phyloP scores from a whole-genome alignment of 805 yeast species.

The Yarrowia keelungensis region DNA sequence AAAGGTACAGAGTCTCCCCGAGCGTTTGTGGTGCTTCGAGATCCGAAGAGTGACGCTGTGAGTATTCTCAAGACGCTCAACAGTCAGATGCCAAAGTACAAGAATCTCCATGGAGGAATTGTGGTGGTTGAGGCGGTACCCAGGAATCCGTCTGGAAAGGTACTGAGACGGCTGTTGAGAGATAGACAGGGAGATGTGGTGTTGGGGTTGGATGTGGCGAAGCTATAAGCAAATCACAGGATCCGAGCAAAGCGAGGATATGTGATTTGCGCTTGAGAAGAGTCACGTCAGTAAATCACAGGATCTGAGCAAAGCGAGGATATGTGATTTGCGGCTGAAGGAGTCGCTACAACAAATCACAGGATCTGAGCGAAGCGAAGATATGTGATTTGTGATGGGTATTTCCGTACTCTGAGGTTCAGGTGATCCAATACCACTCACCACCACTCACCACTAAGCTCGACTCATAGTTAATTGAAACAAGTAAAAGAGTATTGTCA shows the following conservation, averaged over 20 bases:
- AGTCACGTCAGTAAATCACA: no score
- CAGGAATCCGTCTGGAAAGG: constrained; percentile 93
- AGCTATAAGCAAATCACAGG: neutral
- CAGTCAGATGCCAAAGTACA: constrained; percentile 50
- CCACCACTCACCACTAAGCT: no score
- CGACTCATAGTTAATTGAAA: no score
- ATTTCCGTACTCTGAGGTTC: no score
- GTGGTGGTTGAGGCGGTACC: constrained; percentile 82
- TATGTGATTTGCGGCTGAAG: neutral
- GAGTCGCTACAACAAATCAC: no score
- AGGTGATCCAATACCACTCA: no score
- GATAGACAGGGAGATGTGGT: constrained; percentile 51
- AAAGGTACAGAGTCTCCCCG: constrained; percentile 72
- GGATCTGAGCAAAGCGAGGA: no score
- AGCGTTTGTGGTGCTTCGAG: constrained; percentile 48
- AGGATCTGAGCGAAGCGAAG: no score
- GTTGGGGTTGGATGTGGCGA: constrained; percentile 37
- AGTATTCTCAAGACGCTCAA: constrained; percentile 48
- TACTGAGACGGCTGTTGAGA: constrained; percentile 87
- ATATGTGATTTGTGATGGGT: no score
- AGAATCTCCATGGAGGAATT: constrained; percentile 56
- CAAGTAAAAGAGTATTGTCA: no score
- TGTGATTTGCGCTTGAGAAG: neutral
- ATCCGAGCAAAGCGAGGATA: neutral
- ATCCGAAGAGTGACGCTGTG: constrained; percentile 41